These are phyloP conservation scores for Leishmania arabica DNA, from an alignment of 208 protist genomes.

Conservation along the genomic window DNA sequence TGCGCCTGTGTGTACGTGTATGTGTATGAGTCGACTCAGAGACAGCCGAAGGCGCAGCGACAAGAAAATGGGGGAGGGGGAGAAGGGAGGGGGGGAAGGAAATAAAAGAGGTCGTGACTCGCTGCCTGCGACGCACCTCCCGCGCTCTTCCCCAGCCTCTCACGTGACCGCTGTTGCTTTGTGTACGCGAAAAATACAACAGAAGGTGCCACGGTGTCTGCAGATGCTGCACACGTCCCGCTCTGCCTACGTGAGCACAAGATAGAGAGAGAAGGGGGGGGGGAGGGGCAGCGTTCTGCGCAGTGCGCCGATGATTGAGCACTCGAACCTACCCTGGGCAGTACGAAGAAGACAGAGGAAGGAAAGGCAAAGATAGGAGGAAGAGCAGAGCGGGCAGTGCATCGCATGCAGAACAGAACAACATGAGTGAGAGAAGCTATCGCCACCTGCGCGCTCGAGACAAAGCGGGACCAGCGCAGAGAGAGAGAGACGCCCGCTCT, in stretches of 20 bases:
- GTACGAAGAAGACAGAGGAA: background rate
- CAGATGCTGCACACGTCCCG: background rate
- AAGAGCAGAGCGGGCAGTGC: background rate
- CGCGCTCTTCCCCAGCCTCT: background rate
- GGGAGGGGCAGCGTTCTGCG: background rate
- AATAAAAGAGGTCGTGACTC: background rate
- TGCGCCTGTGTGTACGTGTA: background rate
- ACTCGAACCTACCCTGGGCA: background rate
- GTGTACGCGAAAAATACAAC: background rate
- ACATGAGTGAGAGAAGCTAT: background rate
- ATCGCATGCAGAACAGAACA: background rate
- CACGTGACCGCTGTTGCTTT: no score
- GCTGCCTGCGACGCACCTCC: background rate
- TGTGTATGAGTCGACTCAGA: background rate
- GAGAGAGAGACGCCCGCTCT: no score
- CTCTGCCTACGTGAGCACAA: background rate
- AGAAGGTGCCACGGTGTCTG: background rate
- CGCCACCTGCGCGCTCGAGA: background rate
- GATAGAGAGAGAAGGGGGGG: background rate
- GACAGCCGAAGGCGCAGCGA: background rate
- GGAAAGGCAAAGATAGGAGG: background rate
- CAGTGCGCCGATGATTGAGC: background rate
- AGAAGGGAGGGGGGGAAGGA: no score
- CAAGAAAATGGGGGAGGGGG: background rate
- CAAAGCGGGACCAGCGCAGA: background rate